Conservation (phyloP, 345 rosid species). For the Salix suchowensis region DNA sequence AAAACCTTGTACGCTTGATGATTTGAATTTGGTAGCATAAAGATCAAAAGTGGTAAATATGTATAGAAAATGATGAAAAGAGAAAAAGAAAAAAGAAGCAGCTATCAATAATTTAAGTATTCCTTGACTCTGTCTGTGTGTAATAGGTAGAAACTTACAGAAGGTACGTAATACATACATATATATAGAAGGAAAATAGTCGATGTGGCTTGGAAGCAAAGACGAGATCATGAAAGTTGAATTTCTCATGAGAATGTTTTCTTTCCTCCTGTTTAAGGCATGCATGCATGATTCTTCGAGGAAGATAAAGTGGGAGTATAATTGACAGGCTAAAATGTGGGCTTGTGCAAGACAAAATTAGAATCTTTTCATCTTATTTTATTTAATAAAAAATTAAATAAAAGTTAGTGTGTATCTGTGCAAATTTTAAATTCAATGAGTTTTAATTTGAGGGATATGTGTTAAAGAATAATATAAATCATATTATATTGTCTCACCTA, state of each 20-base stretch:
- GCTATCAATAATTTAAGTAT: not conserved
- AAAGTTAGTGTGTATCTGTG: too few relatives aligned
- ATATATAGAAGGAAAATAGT: not conserved
- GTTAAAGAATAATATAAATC: too few relatives aligned
- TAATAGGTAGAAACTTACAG: not conserved
- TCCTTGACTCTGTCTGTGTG: not conserved
- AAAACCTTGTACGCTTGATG: not conserved
- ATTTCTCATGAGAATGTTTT: not conserved
- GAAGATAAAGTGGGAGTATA: too few relatives aligned
- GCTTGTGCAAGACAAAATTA: too few relatives aligned
- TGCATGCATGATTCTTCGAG: not conserved
- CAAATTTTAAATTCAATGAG: too few relatives aligned
- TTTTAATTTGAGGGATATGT: too few relatives aligned
- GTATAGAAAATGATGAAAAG: not conserved
- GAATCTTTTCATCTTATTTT: too few relatives aligned
- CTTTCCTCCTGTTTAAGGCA: not conserved
- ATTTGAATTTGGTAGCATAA: not conserved
- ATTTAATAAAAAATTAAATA: too few relatives aligned
- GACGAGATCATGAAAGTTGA: not conserved
- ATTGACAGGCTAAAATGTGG: too few relatives aligned
- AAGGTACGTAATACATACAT: not conserved
- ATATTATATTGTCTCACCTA: too few relatives aligned
- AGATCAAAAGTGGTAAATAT: not conserved
- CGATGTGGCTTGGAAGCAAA: not conserved
- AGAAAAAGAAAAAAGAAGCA: not conserved